Evolutionary conservation across 306 rosid genomes (phyloP).

Genomic region (Citrullus amarus): DNA sequence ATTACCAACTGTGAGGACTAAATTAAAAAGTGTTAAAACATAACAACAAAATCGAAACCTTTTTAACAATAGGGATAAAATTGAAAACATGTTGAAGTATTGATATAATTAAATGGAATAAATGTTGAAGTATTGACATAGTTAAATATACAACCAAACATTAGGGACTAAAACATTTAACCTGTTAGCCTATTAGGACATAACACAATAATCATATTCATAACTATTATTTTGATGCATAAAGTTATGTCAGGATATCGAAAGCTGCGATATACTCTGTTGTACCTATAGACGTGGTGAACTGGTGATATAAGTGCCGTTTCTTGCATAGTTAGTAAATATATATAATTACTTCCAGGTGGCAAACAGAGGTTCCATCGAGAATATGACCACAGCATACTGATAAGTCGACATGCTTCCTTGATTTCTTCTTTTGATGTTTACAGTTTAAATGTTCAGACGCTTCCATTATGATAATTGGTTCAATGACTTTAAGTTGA

Average conservation of each 20-base stretch:
- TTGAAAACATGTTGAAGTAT: not conserved
- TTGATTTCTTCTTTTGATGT: not conserved
- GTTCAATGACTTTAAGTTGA: constrained; percentile 10
- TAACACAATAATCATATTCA: not conserved
- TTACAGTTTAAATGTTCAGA: not conserved
- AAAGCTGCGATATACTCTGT: not conserved
- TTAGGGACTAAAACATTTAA: not conserved
- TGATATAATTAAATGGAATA: too few relatives aligned
- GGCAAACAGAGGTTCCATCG: not conserved
- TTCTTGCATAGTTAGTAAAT: not conserved
- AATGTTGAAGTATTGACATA: too few relatives aligned
- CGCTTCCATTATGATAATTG: not conserved
- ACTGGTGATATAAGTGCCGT: not conserved
- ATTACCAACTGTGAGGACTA: not conserved
- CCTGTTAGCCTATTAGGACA: not conserved
- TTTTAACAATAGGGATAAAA: not conserved
- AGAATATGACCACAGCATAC: not conserved
- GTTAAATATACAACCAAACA: not conserved
- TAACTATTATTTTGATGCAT: not conserved
- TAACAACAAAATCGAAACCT: not conserved
- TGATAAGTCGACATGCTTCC: not conserved
- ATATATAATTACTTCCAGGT: not conserved
- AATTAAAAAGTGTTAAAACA: not conserved
- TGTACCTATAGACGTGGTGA: not conserved
- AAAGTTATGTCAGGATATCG: not conserved